These are phyloP conservation scores for Crithidia thermophila DNA, from an alignment of 208 protist genomes.

Conservation along the genomic window DNA sequence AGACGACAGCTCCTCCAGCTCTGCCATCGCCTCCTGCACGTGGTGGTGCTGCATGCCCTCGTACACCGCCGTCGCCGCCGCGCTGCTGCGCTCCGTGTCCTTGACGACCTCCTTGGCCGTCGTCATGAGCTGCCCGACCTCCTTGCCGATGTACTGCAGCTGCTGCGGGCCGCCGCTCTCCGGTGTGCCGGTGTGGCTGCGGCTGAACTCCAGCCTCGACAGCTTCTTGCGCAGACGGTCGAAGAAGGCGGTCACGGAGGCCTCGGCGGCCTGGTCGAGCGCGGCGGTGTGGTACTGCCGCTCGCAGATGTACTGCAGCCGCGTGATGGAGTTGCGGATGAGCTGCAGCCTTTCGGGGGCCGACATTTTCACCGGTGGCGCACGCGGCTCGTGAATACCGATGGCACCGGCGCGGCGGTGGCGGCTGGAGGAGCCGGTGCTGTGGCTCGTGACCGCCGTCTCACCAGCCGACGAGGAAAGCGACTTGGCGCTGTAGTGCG, in stretches of 20 bases:
- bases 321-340: conserved; percentile 74
- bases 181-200: conserved; percentile 39
- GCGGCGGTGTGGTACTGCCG: conserved; percentile 57
- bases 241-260: conserved; percentile 52
- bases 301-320: conserved; percentile 81
- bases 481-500: conserved; percentile 57
- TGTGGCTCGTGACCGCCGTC: conserved; percentile 50
- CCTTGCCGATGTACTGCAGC: conserved; percentile 52
- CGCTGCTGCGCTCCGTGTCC: conserved; percentile 25
- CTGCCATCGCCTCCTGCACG: conserved; percentile 56
- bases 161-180: conserved; percentile 58
- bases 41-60: conserved; percentile 66
- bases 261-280: conserved; percentile 70
- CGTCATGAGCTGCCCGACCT: conserved; percentile 34
- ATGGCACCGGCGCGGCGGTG: conserved; percentile 42
- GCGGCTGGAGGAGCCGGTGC: conserved; percentile 46
- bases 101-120: conserved; percentile 24
- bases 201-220: conserved; percentile 63
- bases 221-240: conserved; percentile 55
- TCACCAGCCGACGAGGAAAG: conserved; percentile 59
- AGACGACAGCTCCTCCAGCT: conserved; percentile 65
- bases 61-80: conserved; percentile 60
- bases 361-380: conserved; percentile 72
- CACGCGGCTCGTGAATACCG: conserved; percentile 33
- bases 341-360: conserved; percentile 69